These are phyloP conservation scores for Podila epigama DNA, from an alignment of 192 early-diverging fungal species.

Conservation along the genomic window DNA sequence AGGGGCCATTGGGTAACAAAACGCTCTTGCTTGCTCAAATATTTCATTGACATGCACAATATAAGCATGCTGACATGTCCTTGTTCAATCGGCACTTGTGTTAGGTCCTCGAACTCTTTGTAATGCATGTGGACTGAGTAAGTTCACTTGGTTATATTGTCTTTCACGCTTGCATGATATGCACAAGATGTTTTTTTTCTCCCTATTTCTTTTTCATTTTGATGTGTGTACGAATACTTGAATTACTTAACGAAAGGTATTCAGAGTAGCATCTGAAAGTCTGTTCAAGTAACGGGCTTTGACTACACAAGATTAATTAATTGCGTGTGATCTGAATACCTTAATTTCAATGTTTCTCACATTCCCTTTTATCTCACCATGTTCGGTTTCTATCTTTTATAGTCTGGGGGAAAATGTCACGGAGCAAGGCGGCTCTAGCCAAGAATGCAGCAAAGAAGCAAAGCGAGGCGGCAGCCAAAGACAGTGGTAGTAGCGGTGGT, in stretches of 20 bases:
- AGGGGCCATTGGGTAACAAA: conserved; percentile 37
- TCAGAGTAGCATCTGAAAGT: no score
- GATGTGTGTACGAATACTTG: no score
- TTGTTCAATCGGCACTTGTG: neutral
- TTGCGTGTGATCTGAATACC: no score
- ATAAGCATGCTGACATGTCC: neutral
- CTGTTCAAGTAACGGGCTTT: no score
- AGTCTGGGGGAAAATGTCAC: conserved; percentile 48
- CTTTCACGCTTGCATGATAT: no score
- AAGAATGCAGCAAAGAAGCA: conserved; percentile 23
- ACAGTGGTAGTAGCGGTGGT: neutral
- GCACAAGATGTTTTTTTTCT: neutral
- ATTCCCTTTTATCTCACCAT: neutral
- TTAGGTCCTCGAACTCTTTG: conserved; percentile 45
- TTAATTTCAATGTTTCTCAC: neutral
- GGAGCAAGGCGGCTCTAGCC: conserved; percentile 27
- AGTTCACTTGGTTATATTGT: neutral
- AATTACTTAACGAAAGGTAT: no score
- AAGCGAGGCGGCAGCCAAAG: neutral
- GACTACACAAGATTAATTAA: no score
- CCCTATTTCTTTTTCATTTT: neutral
- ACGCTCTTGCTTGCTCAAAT: neutral
- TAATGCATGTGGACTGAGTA: conserved; percentile 48
- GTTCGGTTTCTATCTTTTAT: neutral
- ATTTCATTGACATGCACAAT: neutral